Evolutionary conservation across 1,139 yeast genomes (phyloP).

Genomic region (Yamadazyma diddensiae): DNA sequence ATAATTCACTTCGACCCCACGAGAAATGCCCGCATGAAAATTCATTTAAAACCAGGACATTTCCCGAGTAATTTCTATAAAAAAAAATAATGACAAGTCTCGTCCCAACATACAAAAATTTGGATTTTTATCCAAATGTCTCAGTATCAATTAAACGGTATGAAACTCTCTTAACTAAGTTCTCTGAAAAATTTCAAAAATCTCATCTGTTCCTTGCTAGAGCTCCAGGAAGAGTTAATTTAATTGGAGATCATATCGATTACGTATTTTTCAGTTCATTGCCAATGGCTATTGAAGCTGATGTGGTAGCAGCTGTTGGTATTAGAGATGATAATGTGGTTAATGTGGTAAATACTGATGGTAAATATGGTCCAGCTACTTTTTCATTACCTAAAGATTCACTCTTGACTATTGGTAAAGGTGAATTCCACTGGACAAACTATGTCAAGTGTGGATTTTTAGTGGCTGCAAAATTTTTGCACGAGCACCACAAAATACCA

Average conservation of each 20-base stretch:
- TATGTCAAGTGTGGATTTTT: conserved; percentile 67
- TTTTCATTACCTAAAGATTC: conserved; percentile 43
- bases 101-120: conserved; percentile 35
- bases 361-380: conserved; percentile 27
- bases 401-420: conserved; percentile 46
- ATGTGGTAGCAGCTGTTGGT: conserved; percentile 56
- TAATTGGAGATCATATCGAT: conserved; percentile 76
- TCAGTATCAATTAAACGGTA: conserved; percentile 26
- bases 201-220: conserved; percentile 50
- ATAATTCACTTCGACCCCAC: too few relatives aligned
- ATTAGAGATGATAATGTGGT: conserved; percentile 26
- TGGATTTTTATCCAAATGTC: conserved; percentile 35
- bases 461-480: conserved; percentile 55
- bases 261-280: conserved; percentile 65
- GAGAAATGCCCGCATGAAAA: too few relatives aligned
- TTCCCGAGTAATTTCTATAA: too few relatives aligned
- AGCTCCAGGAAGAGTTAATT: conserved; percentile 73
- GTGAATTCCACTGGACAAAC: conserved; percentile 55
- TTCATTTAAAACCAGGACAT: too few relatives aligned
- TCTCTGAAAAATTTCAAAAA: conserved; percentile 19
- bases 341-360: conserved; percentile 39
- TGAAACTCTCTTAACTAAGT: conserved; percentile 18
- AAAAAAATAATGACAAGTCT: too few relatives aligned
- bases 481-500: conserved; percentile 26
- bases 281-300: conserved; percentile 75